A percentile compares a stretch with the other conserved stretches of the same genome.
Evolutionary conservation across 352 stramenopile genomes (phyloP).

Genomic region (Pythium plurisporium): DNA sequence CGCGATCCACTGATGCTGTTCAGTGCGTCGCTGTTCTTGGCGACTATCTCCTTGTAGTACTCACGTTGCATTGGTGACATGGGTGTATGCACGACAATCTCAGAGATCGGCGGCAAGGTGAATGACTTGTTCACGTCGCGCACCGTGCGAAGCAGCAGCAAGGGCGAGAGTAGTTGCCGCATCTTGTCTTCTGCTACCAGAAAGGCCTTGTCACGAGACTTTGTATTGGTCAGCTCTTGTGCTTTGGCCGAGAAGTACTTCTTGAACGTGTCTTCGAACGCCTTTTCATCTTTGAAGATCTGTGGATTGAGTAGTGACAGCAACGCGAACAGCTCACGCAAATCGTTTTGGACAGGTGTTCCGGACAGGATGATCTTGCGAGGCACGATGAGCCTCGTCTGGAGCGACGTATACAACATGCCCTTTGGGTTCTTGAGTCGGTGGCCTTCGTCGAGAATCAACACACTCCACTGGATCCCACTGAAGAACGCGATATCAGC

Average conservation of each 20-base stretch:
- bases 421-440: slow-evolving; percentile 83
- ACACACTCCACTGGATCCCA: slow-evolving; percentile 41
- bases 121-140: slow-evolving; percentile 68
- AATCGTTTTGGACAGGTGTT: slow-evolving; percentile 85
- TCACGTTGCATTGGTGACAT: slow-evolving; percentile 75
- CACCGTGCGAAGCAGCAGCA: slow-evolving; percentile 64
- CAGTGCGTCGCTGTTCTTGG: slow-evolving; percentile 50
- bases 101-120: slow-evolving; percentile 60
- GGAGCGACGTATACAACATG: slow-evolving; percentile 45
- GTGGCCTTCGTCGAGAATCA: slow-evolving; percentile 88
- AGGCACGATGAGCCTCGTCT: slow-evolving; percentile 29
- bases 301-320: slow-evolving; percentile 81
- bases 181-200: slow-evolving; percentile 46
- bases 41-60: slow-evolving; percentile 80
- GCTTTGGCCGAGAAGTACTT: slow-evolving; percentile 67
- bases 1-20: slow-evolving; percentile 27
- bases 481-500: slow-evolving; percentile 53
- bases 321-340: slow-evolving; percentile 80
- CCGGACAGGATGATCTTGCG: slow-evolving; percentile 72
- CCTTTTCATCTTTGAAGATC: slow-evolving; percentile 60
- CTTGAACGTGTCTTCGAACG: slow-evolving; percentile 51
- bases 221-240: slow-evolving; percentile 30
- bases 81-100: slow-evolving; percentile 74
- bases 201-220: not conserved
- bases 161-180: slow-evolving; percentile 45